Conservation (phyloP, 495 filamentous ascomycete genomes). For the Penicillium robsamsonii region DNA sequence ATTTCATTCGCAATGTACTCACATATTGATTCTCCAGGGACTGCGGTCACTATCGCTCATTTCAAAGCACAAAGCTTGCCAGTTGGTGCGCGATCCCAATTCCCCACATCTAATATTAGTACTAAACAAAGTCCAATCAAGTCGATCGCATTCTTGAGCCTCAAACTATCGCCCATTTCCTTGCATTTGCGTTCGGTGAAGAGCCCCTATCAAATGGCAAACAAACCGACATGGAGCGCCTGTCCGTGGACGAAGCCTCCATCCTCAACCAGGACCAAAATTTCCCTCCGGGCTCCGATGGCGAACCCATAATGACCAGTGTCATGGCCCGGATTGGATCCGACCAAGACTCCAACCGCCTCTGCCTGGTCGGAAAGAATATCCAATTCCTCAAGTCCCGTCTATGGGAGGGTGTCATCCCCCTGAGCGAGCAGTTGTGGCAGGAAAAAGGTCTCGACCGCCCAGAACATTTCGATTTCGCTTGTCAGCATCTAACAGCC, state of each 20-base stretch:
- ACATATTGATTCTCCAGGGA: background rate
- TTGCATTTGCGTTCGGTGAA: slow-evolving; percentile 11
- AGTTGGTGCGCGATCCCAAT: slow-evolving; percentile 6
- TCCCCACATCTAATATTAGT: background rate
- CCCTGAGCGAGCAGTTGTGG: slow-evolving; percentile 36
- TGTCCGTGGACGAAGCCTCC: slow-evolving; percentile 6
- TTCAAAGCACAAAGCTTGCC: slow-evolving; percentile 9
- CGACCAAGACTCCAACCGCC: slow-evolving; percentile 10
- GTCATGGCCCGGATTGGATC: slow-evolving; percentile 22
- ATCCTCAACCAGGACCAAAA: background rate
- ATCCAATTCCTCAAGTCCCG: slow-evolving; percentile 29
- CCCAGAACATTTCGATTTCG: slow-evolving; percentile 30
- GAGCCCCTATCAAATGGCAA: slow-evolving; percentile 15
- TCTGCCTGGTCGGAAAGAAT: slow-evolving; percentile 30
- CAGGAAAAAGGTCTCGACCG: slow-evolving; percentile 28
- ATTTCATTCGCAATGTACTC: slow-evolving; percentile 4
- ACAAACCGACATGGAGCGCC: background rate
- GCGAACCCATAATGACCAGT: slow-evolving; percentile 5
- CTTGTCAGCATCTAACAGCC: slow-evolving; percentile 26
- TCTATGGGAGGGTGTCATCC: slow-evolving; percentile 34
- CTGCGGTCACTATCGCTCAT: slow-evolving; percentile 3
- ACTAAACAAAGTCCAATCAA: background rate
- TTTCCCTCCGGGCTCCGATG: slow-evolving; percentile 9
- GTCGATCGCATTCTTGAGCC: slow-evolving; percentile 28
- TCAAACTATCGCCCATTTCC: slow-evolving; percentile 17